phyloP scores from a whole-genome alignment of 2,329 filamentous ascomycete species.

The Metarhizium sp. region DNA sequence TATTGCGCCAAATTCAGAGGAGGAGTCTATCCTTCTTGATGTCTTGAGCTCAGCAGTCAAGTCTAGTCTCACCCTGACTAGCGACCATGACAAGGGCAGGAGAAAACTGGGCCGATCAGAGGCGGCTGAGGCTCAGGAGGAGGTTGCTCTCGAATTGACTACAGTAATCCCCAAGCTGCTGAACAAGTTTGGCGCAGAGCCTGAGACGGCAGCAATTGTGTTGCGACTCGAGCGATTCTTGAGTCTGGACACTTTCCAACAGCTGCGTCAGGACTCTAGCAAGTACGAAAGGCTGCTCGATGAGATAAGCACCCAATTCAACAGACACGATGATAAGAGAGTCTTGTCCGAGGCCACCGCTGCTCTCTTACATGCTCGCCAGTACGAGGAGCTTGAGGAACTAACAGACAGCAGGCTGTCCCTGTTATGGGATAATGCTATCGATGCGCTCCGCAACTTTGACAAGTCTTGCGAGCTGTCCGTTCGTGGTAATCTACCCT shows the following conservation, averaged over 20 bases:
- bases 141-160: constrained; percentile 68
- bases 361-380: constrained; percentile 75
- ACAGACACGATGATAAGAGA: constrained; percentile 77
- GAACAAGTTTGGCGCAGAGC: constrained; percentile 87
- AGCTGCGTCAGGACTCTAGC: constrained; percentile 76
- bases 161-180: constrained; percentile 73
- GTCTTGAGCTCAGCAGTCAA: constrained; percentile 78
- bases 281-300: constrained; percentile 75
- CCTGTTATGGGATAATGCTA: constrained; percentile 75
- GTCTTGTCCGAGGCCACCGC: constrained; percentile 78
- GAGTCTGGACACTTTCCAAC: constrained; percentile 79
- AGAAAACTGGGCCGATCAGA: constrained; percentile 52
- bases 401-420: constrained; percentile 72
- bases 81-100: constrained; percentile 54
- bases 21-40: constrained; percentile 81
- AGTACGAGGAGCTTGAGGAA: constrained; percentile 83
- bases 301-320: constrained; percentile 89
- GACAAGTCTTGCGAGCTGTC: constrained; percentile 64
- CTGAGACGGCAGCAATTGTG: constrained; percentile 77
- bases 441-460: constrained; percentile 63
- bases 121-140: constrained; percentile 63
- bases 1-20: constrained; percentile 62
- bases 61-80: constrained; percentile 55
- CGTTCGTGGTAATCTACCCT: constrained; percentile 57
- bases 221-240: constrained; percentile 79